Evolutionary conservation across 345 rosid species (phyloP), one percentile per base, ranked within the genome.

Genomic region (Aquilaria sinensis): DNA sequence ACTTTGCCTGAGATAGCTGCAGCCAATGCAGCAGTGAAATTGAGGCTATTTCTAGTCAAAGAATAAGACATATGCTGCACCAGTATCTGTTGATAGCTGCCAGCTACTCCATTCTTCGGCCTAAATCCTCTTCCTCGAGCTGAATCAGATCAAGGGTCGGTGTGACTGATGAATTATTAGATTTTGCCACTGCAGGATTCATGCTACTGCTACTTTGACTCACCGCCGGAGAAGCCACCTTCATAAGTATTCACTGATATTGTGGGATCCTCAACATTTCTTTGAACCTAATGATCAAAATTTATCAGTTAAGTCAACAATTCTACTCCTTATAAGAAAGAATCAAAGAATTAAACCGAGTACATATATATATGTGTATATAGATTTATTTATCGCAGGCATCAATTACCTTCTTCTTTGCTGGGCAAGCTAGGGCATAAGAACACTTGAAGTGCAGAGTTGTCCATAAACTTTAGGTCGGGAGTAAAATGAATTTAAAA

Each of bases 391-490:
- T 23, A 23, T 23, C 1, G 23, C 23, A 23, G 23, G 23, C 23
- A 23, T 23, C 23, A 23, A 23, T 23, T 71, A 94, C 99, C 95
- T 86, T 94, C 83, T 86, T 94, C 64, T 90, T 94, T 2, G 88
- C 99, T 1, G 95, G 92, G 72, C 99, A 94, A 58, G 67, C 61
- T 12, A 97, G 99, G 29, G 99, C 97, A 56, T 77, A 83, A 4
- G 97, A 94, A 73, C 99, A 90, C 70, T 79, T 85, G 69, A 78
- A 94, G 79, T 94, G 23, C 23, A 23, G 0, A 23, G 23, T 23
- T 23, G 23, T 23, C 23, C 23, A 23, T 23, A 23, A 23, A 23
- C 23, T 23, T 23, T 23, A 1, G 23, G 0, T 23, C 23, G 23
- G 23, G 23, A 23, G 23, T 23, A 23, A 23, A 23, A 23, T 23